A percentile compares a stretch with the other conserved stretches of the same genome.
These are phyloP conservation scores for Microdochium nivale DNA, from an alignment of 2,329 filamentous ascomycete species.

Conservation along the genomic window DNA sequence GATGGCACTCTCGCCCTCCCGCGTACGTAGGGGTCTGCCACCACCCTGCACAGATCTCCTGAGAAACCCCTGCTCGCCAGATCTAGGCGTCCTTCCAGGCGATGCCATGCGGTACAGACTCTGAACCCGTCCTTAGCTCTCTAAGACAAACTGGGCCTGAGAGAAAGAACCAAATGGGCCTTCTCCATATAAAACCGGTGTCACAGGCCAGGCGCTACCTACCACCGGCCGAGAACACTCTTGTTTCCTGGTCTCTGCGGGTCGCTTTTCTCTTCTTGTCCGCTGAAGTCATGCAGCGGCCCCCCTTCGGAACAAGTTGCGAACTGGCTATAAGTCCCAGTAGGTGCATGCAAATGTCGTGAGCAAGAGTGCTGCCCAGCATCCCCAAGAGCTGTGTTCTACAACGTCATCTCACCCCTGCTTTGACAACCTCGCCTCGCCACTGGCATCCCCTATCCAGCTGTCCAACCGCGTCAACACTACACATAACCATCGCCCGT, in stretches of 20 bases:
- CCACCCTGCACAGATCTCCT: too few relatives aligned
- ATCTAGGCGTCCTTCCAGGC: not conserved
- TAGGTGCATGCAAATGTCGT: not conserved
- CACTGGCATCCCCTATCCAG: not conserved
- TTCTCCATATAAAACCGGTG: not conserved
- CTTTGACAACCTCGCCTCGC: not conserved
- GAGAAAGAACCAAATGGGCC: not conserved
- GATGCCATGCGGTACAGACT: not conserved
- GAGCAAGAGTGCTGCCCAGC: not conserved
- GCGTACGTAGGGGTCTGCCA: too few relatives aligned
- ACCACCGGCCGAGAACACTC: not conserved
- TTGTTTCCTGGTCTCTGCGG: not conserved
- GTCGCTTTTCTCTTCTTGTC: not conserved
- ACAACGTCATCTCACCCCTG: not conserved
- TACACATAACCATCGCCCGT: not conserved
- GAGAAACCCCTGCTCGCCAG: not conserved
- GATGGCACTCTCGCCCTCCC: not conserved
- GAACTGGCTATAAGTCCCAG: not conserved
- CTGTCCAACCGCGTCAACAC: not conserved
- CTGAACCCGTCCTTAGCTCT: not conserved
- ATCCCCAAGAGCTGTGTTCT: not conserved
- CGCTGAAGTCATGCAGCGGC: slow-evolving; percentile 2
- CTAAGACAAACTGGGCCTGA: not conserved
- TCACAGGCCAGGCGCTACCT: not conserved
- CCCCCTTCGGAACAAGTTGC: not conserved